Evolutionary conservation across 2,329 filamentous ascomycete species (phyloP), one percentile per base, ranked within the genome.

Genomic region (Trichoderma afroharzianum): DNA sequence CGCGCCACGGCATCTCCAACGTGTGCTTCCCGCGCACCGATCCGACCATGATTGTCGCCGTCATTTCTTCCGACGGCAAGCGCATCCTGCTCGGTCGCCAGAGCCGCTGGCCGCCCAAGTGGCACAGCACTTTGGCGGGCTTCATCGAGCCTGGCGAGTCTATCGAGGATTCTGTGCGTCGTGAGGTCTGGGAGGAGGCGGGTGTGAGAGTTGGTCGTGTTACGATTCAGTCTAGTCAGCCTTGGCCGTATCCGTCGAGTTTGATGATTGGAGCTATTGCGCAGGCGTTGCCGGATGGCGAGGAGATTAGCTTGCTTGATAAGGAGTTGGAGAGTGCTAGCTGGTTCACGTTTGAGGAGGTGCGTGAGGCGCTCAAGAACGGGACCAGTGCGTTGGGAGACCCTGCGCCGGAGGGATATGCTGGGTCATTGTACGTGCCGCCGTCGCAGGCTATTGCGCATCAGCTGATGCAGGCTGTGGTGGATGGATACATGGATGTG

Each of bases 21-120:
- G 86, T 98, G 68, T 92, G 88, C 78, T 98, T 98, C 85, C 95
- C 95, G 3, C 90, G 95, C 64, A 98, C 95, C 2, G 95, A 98
- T 77, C 94, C 95, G 1, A 97, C 94, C 32, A 94, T 98, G 80
- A 99, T 99, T 82, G 95, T 97, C 83, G 95, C 95, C 0, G 91
- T 98, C 12, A 88, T 98, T 36, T 97, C 92, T 68, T 86, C 91
- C 64, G 93, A 97, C 76, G 92, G 92, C 63, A 88, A 91, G 75
- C 89, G 90, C 73, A 83, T 97, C 50, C 88, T 99, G 8, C 91
- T 99, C 0, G 96, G 96, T 47, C 91, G 96, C 15, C 90, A 93
- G 78, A 93, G 92, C 82, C 88, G 93, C 68, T 99, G 91, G 87
- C 96, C 96, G 1, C 85, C 88, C 1, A 80, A 92, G 80, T 97